Percentiles rank a stretch among this genome's conserved stretches.
Evolutionary conservation across 108 stramenopile species (phyloP).

Genomic region (Pinguiococcus pyrenoidosus): DNA sequence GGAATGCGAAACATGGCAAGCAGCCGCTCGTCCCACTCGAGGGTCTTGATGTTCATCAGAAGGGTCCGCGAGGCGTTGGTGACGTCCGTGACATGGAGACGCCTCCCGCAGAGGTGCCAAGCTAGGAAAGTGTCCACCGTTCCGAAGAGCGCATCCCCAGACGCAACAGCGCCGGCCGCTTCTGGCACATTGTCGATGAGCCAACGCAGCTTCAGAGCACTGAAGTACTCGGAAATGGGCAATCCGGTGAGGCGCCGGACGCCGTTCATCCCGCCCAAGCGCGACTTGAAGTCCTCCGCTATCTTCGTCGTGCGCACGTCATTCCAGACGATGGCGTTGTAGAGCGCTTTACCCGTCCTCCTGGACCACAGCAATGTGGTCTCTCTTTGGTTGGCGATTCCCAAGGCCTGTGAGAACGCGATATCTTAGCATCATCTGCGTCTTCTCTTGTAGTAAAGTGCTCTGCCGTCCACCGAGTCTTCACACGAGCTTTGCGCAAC

Average conservation of each 20-base stretch:
- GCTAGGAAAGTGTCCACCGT: slow-evolving; percentile 90
- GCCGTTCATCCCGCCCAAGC: slow-evolving; percentile 49
- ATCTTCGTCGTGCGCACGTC: slow-evolving; percentile 68
- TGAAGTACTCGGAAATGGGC: slow-evolving; percentile 86
- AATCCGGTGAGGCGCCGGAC: slow-evolving; percentile 74
- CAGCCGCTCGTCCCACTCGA: slow-evolving; percentile 66
- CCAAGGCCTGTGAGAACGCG: too few species aligned
- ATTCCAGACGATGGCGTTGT: slow-evolving; percentile 97
- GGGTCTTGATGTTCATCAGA: slow-evolving; percentile 67
- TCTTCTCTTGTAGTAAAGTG: too few species aligned
- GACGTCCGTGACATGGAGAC: slow-evolving; percentile 69
- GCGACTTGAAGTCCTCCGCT: slow-evolving; percentile 49
- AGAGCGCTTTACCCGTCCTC: slow-evolving; percentile 69
- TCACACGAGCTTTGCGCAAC: too few species aligned
- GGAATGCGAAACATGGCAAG: slow-evolving; percentile 41
- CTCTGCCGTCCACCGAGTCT: too few species aligned
- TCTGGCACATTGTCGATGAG: slow-evolving; percentile 69
- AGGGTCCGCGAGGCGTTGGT: slow-evolving; percentile 87
- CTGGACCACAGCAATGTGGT: slow-evolving; percentile 87
- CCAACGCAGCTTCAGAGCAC: slow-evolving; percentile 86
- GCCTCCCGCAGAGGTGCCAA: slow-evolving; percentile 57
- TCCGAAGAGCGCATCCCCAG: slow-evolving; percentile 59
- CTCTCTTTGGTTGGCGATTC: slow-evolving; percentile 98
- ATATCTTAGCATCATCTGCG: too few species aligned
- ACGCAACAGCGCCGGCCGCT: slow-evolving; percentile 29